phyloP scores from a whole-genome alignment of 306 rosid genomes.

The Inga leiocalycina region DNA sequence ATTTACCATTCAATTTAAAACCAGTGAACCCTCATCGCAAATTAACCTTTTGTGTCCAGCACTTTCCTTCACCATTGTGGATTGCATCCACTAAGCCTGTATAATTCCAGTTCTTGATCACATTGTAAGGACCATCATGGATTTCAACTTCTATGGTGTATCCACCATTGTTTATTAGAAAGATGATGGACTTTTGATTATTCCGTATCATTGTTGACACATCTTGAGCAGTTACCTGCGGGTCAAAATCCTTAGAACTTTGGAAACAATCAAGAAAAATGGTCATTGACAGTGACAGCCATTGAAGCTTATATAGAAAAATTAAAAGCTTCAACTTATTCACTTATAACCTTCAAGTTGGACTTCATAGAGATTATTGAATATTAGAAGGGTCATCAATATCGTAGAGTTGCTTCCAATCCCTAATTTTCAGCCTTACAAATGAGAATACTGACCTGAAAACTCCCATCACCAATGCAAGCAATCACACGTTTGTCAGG shows the following conservation, averaged over 20 bases:
- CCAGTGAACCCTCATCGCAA: background rate
- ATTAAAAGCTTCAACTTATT: background rate
- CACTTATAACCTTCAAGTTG: background rate
- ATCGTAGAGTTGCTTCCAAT: background rate
- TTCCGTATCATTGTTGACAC: conserved; percentile 49
- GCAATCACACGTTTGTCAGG: conserved; percentile 53
- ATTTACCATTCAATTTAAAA: conserved; percentile 1
- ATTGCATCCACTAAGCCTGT: conserved; percentile 50
- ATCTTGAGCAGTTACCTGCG: conserved; percentile 53
- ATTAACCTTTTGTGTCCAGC: conserved; percentile 48
- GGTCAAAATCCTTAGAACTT: background rate
- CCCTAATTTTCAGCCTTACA: background rate
- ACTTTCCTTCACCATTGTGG: conserved; percentile 54
- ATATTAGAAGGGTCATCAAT: background rate
- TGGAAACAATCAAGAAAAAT: background rate
- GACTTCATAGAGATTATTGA: background rate
- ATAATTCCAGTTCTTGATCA: conserved; percentile 64
- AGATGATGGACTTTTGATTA: conserved; percentile 44
- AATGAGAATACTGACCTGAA: conserved; percentile 37
- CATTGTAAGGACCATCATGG: conserved; percentile 58
- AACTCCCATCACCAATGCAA: conserved; percentile 64
- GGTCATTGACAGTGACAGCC: background rate
- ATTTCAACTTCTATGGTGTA: conserved; percentile 59
- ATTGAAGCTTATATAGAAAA: background rate
- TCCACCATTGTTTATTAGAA: conserved; percentile 57